Conservation (phyloP, 768 basidiomycete species). For the Termitomyces sp. region DNA sequence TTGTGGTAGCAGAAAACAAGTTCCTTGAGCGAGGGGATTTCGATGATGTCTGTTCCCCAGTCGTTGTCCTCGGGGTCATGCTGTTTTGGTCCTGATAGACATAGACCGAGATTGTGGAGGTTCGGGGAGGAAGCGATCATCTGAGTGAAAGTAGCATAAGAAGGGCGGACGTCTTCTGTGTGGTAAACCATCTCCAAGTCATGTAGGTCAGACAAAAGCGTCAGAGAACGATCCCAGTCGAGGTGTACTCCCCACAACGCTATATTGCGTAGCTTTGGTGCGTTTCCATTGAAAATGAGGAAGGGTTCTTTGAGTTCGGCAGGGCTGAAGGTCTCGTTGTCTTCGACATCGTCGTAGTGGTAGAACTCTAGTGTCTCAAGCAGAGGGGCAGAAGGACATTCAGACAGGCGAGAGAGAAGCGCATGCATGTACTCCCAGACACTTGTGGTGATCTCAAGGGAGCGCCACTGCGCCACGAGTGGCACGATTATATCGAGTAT, state of each 20-base stretch:
- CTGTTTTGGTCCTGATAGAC: constrained; percentile 54
- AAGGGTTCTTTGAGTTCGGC: constrained; percentile 37
- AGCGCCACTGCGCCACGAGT: constrained; percentile 51
- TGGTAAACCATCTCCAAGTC: constrained; percentile 64
- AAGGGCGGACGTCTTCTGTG: constrained; percentile 58
- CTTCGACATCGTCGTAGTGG: constrained; percentile 50
- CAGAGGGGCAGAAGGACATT: constrained; percentile 44
- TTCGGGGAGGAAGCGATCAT: constrained; percentile 53
- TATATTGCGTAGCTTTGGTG: constrained; percentile 47
- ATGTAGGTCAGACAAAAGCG: constrained; percentile 41
- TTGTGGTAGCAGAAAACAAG: constrained; percentile 40
- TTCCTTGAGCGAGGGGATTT: constrained; percentile 36
- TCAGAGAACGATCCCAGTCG: constrained; percentile 52
- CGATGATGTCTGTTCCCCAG: constrained; percentile 32
- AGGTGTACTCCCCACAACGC: constrained; percentile 70
- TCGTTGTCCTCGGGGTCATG: constrained; percentile 28
- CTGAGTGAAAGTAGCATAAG: constrained; percentile 46
- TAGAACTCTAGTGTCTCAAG: constrained; percentile 56
- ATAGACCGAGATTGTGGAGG: constrained; percentile 50
- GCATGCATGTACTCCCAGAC: constrained; percentile 45
- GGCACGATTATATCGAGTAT: constrained; percentile 48
- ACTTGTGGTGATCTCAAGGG: constrained; percentile 43
- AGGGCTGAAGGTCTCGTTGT: constrained; percentile 37
- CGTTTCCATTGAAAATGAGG: constrained; percentile 50
- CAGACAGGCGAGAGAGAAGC: constrained; percentile 40